These are phyloP conservation scores for Fusarium palustre DNA, from an alignment of 2,329 filamentous ascomycete genomes.

Conservation along the genomic window DNA sequence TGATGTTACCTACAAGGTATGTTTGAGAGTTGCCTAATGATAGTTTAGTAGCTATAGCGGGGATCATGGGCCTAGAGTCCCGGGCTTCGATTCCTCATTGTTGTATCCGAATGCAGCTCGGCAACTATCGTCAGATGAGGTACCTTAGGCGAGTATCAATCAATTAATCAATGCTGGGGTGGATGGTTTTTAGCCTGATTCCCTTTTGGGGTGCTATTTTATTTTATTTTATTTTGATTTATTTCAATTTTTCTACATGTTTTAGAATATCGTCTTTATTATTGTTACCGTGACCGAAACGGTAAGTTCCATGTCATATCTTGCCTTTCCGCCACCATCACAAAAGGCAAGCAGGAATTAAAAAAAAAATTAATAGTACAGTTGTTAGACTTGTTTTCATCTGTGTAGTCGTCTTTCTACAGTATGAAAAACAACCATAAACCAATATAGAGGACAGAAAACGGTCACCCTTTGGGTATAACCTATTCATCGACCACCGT, in stretches of 20 bases:
- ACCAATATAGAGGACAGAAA: background rate
- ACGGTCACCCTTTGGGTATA: conserved; percentile 38
- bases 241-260: background rate
- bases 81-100: conserved; percentile 11
- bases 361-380: background rate
- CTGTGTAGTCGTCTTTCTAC: background rate
- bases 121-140: conserved; percentile 24
- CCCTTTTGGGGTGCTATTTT: conserved; percentile 2
- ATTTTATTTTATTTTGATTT: conserved; percentile 10
- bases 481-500: conserved; percentile 31
- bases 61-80: conserved; percentile 33
- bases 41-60: conserved; percentile 4
- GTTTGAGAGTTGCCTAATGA: background rate
- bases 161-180: conserved; percentile 7
- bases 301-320: background rate
- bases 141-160: conserved; percentile 21
- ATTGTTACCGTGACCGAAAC: conserved; percentile 9
- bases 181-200: conserved; percentile 25
- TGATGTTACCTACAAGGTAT: conserved; percentile 14
- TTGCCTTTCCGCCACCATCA: background rate
- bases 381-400: background rate
- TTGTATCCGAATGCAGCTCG: conserved; percentile 15
- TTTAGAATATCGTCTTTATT: background rate
- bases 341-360: background rate
- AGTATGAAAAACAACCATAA: background rate